These are phyloP conservation scores for Simplicillium sp. DNA, from an alignment of 2,329 filamentous ascomycete species.

Conservation along the genomic window DNA sequence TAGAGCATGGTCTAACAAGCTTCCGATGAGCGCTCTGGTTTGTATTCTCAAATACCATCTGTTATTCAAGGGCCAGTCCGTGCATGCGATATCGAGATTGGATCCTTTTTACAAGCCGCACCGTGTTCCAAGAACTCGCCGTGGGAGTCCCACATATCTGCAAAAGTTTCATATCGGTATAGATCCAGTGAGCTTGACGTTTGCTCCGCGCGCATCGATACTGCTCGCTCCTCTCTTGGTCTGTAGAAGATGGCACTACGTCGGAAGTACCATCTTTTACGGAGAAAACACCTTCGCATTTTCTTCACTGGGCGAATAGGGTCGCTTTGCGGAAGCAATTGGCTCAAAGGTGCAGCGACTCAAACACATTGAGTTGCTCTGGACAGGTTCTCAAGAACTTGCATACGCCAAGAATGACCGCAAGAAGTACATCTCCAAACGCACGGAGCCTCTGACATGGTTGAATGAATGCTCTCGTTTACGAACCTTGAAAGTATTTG, in stretches of 20 bases:
- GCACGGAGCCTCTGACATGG: slow-evolving; percentile 24
- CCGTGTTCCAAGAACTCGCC: slow-evolving; percentile 7
- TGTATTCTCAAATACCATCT: too few relatives aligned
- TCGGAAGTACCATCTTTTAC: slow-evolving; percentile 35
- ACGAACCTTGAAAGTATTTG: slow-evolving; percentile 27
- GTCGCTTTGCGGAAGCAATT: slow-evolving; percentile 34
- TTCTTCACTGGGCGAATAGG: slow-evolving; percentile 42
- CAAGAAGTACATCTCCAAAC: slow-evolving; percentile 18
- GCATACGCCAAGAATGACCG: slow-evolving; percentile 8
- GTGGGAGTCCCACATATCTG: slow-evolving; percentile 13
- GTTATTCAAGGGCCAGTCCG: too few relatives aligned
- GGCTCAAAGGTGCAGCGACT: slow-evolving; percentile 29
- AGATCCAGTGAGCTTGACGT: slow-evolving; percentile 19
- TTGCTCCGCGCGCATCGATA: slow-evolving; percentile 21
- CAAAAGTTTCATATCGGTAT: slow-evolving; percentile 29
- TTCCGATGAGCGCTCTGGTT: too few relatives aligned
- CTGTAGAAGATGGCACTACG: slow-evolving; percentile 26
- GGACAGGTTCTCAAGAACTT: slow-evolving; percentile 25
- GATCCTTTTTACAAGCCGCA: too few relatives aligned
- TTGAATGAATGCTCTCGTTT: slow-evolving; percentile 28
- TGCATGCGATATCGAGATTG: too few relatives aligned
- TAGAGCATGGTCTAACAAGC: too few relatives aligned
- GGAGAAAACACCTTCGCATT: slow-evolving; percentile 40
- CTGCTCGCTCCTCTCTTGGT: slow-evolving; percentile 29
- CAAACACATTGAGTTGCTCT: slow-evolving; percentile 33